Base-by-base conservation (phyloP, 208 protist species). In the Leishmania major region DNA sequence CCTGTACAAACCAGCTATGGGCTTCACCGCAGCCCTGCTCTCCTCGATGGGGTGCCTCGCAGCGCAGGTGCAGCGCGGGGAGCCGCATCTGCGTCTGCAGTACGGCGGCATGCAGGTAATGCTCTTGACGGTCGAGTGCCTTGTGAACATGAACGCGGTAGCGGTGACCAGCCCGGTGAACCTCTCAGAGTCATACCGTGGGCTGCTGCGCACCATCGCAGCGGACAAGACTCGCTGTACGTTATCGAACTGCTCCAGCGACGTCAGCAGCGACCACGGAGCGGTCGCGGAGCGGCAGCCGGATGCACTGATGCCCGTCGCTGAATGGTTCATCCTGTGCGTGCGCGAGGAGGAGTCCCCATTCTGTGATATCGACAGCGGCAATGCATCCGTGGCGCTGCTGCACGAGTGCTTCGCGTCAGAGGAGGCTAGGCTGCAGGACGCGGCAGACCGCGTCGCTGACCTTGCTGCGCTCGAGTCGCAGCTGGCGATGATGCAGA, bases 61-160 rank as follows among this genome's bases (percentile, higher is more conserved):
- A 64, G 87, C 86, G 79, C 86, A 93, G 43, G 85, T 88, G 55
- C 89, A 89, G 22, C 84, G 80, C 1, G 78, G 89, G 45, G 89
- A 96, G 88, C 84, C 85, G 28, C 62, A 75, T 49, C 84, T 96
- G 45, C 85, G 87, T 25, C 75, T 37, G 17, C 88, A 94, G 75
- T 93, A 95, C 89, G 81, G 86, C 8, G 94, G 94, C 67, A 93
- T 97, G 87, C 88, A 94, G 53, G 85, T 91, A 28, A 80, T 97
- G 76, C 80, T 97, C 49, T 82, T 95, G 47, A 87, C 84, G 22
- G 87, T 93, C 10, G 90, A 97, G 78, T 88, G 78, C 25, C 62
- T 96, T 31, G 93, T 90, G 79, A 97, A 97, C 86, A 87, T 94
- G 67, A 95, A 97, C 82, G 94, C 93, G 6, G 45, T 59, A 25